These are phyloP conservation scores for Diplotaxis tenuifolia DNA, from an alignment of 345 rosid species.

Conservation along the genomic window DNA sequence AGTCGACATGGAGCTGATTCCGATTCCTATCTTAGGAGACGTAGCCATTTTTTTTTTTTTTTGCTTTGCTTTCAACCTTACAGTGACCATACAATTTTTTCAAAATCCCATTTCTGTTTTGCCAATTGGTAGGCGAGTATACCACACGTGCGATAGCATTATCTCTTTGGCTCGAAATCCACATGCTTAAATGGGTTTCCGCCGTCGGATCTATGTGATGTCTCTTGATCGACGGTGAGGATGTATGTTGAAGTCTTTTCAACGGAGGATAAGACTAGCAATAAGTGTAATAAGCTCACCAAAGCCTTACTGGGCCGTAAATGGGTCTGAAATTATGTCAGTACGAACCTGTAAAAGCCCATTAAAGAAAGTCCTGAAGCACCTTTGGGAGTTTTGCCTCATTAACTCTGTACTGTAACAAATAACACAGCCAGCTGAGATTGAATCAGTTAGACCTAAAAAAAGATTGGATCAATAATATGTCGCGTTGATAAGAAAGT, in stretches of 20 bases:
- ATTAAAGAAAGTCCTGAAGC: not conserved
- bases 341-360: too few relatives aligned
- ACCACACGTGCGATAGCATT: constrained; percentile 33
- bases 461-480: too few relatives aligned
- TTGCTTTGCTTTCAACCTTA: constrained; percentile 4
- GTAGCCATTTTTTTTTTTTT: constrained; percentile 28
- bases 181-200: not conserved
- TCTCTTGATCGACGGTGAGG: not conserved
- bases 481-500: too few relatives aligned
- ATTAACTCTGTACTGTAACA: too few relatives aligned
- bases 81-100: constrained; percentile 37
- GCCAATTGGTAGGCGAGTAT: constrained; percentile 20
- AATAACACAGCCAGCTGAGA: not conserved
- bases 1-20: too few relatives aligned
- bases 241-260: constrained; percentile 14
- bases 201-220: constrained; percentile 16
- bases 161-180: constrained; percentile 30
- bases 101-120: constrained; percentile 8
- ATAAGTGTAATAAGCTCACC: not conserved
- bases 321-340: too few relatives aligned
- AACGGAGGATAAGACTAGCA: constrained; percentile 32
- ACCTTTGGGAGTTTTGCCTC: not conserved
- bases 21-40: too few relatives aligned
- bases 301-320: not conserved
- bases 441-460: not conserved